phyloP scores from a whole-genome alignment of 169 alveolate species.

The Cryptosporidium felis region DNA sequence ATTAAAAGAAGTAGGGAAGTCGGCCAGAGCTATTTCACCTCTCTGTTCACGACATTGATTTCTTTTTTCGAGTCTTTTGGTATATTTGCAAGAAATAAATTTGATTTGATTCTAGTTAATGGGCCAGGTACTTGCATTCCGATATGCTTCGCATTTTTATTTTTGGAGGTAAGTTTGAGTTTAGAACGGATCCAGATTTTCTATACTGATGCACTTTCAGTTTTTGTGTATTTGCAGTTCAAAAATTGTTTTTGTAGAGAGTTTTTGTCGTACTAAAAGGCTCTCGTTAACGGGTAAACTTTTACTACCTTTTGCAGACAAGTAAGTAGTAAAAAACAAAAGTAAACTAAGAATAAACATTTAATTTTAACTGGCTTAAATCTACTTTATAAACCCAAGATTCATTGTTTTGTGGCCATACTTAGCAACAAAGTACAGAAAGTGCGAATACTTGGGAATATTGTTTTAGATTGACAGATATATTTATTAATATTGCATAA shows the following conservation, averaged over 20 bases:
- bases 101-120: constrained; percentile 80
- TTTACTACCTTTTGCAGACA: constrained; percentile 80
- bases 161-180: constrained; percentile 64
- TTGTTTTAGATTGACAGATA: too few species aligned
- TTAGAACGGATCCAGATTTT: too few species aligned
- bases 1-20: constrained; percentile 83
- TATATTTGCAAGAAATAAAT: constrained; percentile 71
- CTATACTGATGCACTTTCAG: constrained; percentile 64
- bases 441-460: constrained; percentile 56
- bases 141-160: constrained; percentile 75
- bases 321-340: too few species aligned
- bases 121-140: constrained; percentile 91
- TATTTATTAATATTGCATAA: too few species aligned
- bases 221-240: constrained; percentile 73
- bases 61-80: constrained; percentile 77
- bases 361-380: too few species aligned
- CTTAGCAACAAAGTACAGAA: constrained; percentile 16
- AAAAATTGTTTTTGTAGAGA: constrained; percentile 77
- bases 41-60: constrained; percentile 80
- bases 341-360: too few species aligned
- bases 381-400: constrained; percentile 1
- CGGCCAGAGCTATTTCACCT: constrained; percentile 80
- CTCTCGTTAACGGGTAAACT: constrained; percentile 84
- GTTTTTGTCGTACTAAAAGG: constrained; percentile 81
- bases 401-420: constrained; percentile 63